Base-by-base conservation (phyloP, 345 rosid genomes). In the Heritiera fomes region DNA sequence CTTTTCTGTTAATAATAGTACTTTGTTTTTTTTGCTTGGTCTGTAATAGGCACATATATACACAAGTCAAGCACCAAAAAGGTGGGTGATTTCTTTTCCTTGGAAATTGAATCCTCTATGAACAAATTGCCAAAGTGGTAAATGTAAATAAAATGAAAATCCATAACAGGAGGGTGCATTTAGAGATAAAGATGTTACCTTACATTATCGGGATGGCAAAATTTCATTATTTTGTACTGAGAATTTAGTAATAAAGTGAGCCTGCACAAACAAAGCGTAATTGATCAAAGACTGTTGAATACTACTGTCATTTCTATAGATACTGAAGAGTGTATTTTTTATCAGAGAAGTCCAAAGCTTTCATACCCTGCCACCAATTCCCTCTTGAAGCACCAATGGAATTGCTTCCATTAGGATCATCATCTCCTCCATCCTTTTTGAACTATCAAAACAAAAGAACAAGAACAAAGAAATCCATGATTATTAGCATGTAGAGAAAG, bases 321-420 rank as follows among this genome's bases (percentile, higher is more conserved):
- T 30, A 20, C 38, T 38, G 20, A 74, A 74, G 40, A 6, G 53
- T 40, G 56, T 10, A 6, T 73, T 41, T 30, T 60, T 30, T 41
- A 46, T 71, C 9, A 9, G 0, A 34, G 66, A 45, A 43, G 8
- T 40, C 20, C 38, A 75, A 20, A 11, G 53, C 34, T 43, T 73
- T 12, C 83, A 63, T 84, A 94, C 98, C 98, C 87, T 93, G 82
- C 98, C 98, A 95, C 98, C 98, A 95, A 75, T 95, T 93, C 41
- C 98, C 98, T 85, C 98, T 89, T 8, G 97, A 91, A 72, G 91
- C 97, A 75, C 87, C 79, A 69, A 87, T 83, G 5, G 92, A 77
- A 85, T 88, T 88, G 76, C 60, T 89, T 76, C 79, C 90, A 60
- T 84, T 83, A 9, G 90, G 84, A 67, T 85, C 90, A 60, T 86